Conservation (phyloP, 495 filamentous ascomycete genomes). For the Neurospora sp. region DNA sequence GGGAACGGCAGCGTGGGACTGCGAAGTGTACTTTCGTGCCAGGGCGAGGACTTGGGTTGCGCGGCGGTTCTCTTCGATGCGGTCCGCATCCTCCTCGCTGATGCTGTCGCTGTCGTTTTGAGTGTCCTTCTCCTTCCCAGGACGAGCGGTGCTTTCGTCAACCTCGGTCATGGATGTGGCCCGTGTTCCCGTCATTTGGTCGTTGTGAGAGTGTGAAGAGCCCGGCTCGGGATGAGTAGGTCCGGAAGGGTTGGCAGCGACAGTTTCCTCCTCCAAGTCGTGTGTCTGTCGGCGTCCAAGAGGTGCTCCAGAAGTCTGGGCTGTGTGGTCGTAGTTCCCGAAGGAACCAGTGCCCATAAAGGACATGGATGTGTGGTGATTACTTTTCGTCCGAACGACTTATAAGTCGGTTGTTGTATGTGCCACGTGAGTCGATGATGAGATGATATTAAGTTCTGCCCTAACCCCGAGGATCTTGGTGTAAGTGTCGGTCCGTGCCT, state of each 20-base stretch:
- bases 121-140: slow-evolving; percentile 14
- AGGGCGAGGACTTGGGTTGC: slow-evolving; percentile 34
- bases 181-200: slow-evolving; percentile 20
- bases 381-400: background rate
- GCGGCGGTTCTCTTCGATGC: slow-evolving; percentile 29
- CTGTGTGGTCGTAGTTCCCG: slow-evolving; percentile 36
- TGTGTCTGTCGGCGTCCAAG: slow-evolving; percentile 14
- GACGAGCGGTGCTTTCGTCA: slow-evolving; percentile 11
- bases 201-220: slow-evolving; percentile 12
- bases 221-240: background rate
- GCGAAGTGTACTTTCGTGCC: slow-evolving; percentile 33
- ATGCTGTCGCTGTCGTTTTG: slow-evolving; percentile 15
- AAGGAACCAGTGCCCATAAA: slow-evolving; percentile 31
- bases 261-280: slow-evolving; percentile 10
- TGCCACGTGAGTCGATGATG: background rate
- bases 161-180: slow-evolving; percentile 26
- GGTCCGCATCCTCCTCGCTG: slow-evolving; percentile 27
- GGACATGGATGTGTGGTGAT: slow-evolving; percentile 22
- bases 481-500: background rate
- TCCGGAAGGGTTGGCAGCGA: background rate
- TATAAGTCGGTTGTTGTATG: background rate
- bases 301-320: slow-evolving; percentile 22
- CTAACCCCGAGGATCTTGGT: background rate
- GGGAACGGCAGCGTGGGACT: slow-evolving; percentile 23
- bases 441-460: background rate